Evolutionary conservation across 306 rosid species (phyloP).

Genomic region (Trifolium pratense): DNA sequence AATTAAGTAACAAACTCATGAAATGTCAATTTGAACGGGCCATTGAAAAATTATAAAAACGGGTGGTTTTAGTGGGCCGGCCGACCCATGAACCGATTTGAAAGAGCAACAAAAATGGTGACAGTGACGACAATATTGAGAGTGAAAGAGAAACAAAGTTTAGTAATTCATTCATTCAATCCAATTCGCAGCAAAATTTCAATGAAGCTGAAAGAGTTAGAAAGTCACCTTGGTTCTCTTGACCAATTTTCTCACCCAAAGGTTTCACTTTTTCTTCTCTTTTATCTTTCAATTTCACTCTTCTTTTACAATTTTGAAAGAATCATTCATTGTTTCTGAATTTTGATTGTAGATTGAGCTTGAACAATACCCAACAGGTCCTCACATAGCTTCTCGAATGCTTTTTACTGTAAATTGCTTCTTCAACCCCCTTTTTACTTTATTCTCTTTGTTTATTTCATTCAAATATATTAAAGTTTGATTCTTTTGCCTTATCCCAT

Average conservation of each 20-base stretch:
- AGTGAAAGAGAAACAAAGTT: background rate
- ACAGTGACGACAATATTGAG: background rate
- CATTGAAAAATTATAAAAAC: no score
- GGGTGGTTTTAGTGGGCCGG: background rate
- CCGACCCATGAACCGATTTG: background rate
- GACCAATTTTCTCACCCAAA: constrained; percentile 84
- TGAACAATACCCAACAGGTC: constrained; percentile 97
- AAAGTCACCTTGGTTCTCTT: constrained; percentile 69
- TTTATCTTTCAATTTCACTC: background rate
- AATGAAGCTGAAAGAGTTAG: constrained; percentile 95
- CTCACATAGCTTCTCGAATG: constrained; percentile 96
- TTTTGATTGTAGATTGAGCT: constrained; percentile 62
- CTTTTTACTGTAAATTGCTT: constrained; percentile 61
- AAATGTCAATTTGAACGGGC: no score
- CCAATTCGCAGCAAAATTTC: constrained; percentile 9
- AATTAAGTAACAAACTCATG: no score
- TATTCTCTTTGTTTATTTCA: background rate
- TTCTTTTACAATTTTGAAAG: background rate
- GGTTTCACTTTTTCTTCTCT: constrained; percentile 47
- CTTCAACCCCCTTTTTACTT: background rate
- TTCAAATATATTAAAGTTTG: constrained; percentile 28
- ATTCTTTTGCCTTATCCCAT: constrained; percentile 34
- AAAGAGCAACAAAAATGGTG: background rate
- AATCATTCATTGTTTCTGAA: background rate
- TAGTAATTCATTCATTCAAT: background rate